These are phyloP conservation scores for Pochonia chlamydosporia DNA, from an alignment of 2,329 filamentous ascomycete genomes.

Conservation along the genomic window DNA sequence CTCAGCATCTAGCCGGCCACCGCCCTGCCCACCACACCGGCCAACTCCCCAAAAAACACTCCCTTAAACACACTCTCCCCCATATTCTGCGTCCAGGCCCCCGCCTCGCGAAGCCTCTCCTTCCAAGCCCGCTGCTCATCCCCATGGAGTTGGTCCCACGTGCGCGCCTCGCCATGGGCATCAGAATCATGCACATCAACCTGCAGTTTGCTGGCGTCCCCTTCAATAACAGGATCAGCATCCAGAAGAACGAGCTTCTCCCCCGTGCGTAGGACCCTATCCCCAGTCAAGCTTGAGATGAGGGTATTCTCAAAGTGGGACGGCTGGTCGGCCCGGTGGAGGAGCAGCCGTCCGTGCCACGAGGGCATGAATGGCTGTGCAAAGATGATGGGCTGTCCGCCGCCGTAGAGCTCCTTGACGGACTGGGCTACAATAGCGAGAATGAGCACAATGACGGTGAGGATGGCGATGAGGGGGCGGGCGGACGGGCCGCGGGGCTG, in stretches of 20 bases:
- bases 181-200: conserved; percentile 41
- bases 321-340: conserved; percentile 18
- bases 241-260: conserved; percentile 34
- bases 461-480: conserved; percentile 43
- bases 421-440: conserved; percentile 58
- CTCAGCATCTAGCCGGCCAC: conserved; percentile 32
- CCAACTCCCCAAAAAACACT: conserved; percentile 70
- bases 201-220: conserved; percentile 22
- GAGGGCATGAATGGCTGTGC: conserved; percentile 50
- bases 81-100: conserved; percentile 74
- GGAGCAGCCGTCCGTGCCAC: conserved; percentile 28
- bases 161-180: conserved; percentile 47
- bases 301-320: conserved; percentile 25
- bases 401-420: conserved; percentile 57
- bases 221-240: background rate
- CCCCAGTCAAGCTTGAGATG: conserved; percentile 31
- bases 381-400: conserved; percentile 50
- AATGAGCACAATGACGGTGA: conserved; percentile 52
- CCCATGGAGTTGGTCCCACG: conserved; percentile 65
- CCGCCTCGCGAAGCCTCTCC: conserved; percentile 59
- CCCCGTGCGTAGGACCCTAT: conserved; percentile 24
- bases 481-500: conserved; percentile 48
- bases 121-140: conserved; percentile 65
- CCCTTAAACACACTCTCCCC: conserved; percentile 72
- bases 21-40: conserved; percentile 51